phyloP scores from a whole-genome alignment of 352 stramenopile species.

The Globisporangium nagaii region DNA sequence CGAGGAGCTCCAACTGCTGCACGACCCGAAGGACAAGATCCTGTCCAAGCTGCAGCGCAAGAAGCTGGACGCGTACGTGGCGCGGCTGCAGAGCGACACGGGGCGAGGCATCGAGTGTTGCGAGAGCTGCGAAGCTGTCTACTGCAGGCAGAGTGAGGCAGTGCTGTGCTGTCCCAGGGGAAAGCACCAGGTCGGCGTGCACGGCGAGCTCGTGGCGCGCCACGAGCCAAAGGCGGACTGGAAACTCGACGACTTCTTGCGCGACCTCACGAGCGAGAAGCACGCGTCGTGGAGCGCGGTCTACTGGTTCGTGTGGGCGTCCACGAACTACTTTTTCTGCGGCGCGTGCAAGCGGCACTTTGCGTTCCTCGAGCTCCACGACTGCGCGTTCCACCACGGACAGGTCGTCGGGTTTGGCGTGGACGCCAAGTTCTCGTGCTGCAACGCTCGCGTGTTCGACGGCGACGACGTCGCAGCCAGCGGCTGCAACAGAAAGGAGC shows the following conservation, averaged over 20 bases:
- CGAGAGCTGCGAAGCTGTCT: slow-evolving; percentile 38
- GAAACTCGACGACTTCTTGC: slow-evolving; percentile 40
- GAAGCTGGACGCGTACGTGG: slow-evolving; percentile 65
- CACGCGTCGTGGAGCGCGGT: slow-evolving; percentile 49
- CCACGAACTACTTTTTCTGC: slow-evolving; percentile 52
- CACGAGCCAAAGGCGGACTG: slow-evolving; percentile 41
- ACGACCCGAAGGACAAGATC: slow-evolving; percentile 87
- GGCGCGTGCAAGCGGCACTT: slow-evolving; percentile 32
- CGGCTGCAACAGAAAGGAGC: slow-evolving; percentile 39
- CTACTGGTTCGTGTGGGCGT: slow-evolving; percentile 85
- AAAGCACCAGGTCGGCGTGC: slow-evolving; percentile 29
- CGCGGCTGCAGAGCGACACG: slow-evolving; percentile 19
- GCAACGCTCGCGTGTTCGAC: slow-evolving; percentile 36
- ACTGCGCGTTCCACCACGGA: slow-evolving; percentile 47
- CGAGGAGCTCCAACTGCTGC: slow-evolving; percentile 54
- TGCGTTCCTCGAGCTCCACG: slow-evolving; percentile 30
- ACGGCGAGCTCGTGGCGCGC: slow-evolving; percentile 40
- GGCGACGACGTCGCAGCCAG: slow-evolving; percentile 31
- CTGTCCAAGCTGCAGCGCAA: slow-evolving; percentile 79
- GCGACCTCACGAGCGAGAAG: slow-evolving; percentile 29
- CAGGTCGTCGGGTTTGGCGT: slow-evolving; percentile 25
- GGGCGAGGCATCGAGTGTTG: slow-evolving; percentile 28
- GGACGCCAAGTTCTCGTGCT: slow-evolving; percentile 52
- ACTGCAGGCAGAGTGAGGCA: slow-evolving; percentile 18
- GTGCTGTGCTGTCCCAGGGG: slow-evolving; percentile 29